These are phyloP conservation scores for Phytophthora pisi DNA, from an alignment of 352 stramenopile genomes.

Conservation along the genomic window DNA sequence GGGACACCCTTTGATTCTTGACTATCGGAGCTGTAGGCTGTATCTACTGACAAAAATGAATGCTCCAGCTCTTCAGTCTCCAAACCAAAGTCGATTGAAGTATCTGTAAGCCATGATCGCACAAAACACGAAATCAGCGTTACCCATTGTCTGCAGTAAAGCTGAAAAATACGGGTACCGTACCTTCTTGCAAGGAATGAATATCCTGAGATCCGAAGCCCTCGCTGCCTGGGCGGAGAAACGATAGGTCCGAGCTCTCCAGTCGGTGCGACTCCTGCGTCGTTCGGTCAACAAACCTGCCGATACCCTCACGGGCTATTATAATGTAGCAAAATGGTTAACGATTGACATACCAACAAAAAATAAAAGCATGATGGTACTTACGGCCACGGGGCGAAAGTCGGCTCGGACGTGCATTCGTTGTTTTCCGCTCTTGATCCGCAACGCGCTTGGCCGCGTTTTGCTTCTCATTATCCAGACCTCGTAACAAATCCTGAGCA, in stretches of 20 bases:
- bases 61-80: conserved; percentile 2
- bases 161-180: background rate
- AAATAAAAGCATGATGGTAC: conserved; percentile 4
- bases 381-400: conserved; percentile 4
- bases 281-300: background rate
- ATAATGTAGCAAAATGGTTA: background rate
- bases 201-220: background rate
- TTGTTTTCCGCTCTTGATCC: background rate
- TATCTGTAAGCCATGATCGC: conserved; percentile 3
- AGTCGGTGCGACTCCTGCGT: background rate
- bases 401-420: background rate
- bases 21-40: conserved; percentile 14
- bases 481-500: conserved; percentile 13
- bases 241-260: conserved; percentile 4
- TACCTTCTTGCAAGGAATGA: conserved; percentile 11
- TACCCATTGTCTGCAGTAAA: background rate
- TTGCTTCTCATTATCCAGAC: conserved; percentile 11
- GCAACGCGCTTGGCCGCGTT: background rate
- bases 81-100: conserved; percentile 1
- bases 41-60: conserved; percentile 19
- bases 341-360: background rate
- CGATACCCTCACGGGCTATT: background rate
- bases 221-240: conserved; percentile 4
- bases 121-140: background rate
- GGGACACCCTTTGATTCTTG: conserved; percentile 18